Percentiles rank a stretch among this genome's conserved stretches.
Conservation (phyloP, 495 filamentous ascomycete species). For the Penicillium silybi region DNA sequence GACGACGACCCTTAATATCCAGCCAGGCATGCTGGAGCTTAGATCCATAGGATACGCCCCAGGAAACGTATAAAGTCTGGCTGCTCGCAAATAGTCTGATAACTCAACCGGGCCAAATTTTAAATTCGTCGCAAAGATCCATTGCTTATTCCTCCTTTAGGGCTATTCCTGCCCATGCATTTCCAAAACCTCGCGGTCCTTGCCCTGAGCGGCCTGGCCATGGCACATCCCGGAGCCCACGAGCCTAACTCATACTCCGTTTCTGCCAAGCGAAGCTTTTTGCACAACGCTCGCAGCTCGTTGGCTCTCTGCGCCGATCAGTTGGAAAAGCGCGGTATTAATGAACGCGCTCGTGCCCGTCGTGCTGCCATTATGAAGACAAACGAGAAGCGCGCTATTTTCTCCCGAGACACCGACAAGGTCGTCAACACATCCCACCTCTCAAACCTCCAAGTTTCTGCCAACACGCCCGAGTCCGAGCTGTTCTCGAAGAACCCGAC, state of each 20-base stretch:
- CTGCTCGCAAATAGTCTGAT: no score
- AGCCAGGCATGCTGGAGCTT: no score
- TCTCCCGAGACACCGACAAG: constrained; percentile 15
- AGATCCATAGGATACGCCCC: no score
- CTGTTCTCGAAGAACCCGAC: constrained; percentile 18
- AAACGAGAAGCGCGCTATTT: constrained; percentile 12
- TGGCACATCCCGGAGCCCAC: constrained; percentile 20
- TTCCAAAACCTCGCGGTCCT: constrained; percentile 11
- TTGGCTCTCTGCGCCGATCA: constrained; percentile 15
- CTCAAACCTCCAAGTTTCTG: constrained; percentile 9
- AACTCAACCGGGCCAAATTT: background rate
- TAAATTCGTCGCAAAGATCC: background rate
- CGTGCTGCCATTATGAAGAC: constrained; percentile 15
- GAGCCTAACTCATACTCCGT: constrained; percentile 14
- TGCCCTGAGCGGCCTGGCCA: constrained; percentile 14
- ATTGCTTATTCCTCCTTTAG: background rate
- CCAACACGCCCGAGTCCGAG: constrained; percentile 14
- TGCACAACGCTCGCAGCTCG: constrained; percentile 16
- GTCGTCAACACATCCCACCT: constrained; percentile 19
- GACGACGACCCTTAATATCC: no score
- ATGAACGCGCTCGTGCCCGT: constrained; percentile 18
- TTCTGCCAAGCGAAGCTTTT: constrained; percentile 14
- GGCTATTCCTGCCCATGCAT: constrained; percentile 4
- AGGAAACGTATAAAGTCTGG: background rate
- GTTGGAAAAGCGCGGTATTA: constrained; percentile 19